Base-by-base conservation (phyloP, 192 early-diverging fungal species). In the Dispira parvispora region DNA sequence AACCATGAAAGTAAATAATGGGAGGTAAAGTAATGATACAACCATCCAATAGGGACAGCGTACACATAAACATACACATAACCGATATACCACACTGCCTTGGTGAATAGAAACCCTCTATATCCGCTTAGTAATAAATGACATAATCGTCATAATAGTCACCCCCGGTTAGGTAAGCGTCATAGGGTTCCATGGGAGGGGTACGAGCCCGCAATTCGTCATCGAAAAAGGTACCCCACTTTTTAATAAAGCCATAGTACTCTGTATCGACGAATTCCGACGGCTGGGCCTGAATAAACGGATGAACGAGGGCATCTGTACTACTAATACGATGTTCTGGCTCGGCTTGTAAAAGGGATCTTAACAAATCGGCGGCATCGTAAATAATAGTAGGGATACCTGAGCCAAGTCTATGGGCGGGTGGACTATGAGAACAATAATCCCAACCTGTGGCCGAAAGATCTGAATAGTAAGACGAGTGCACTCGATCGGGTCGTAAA, bases 281-380 rank as follows among this genome's bases (percentile, higher is more conserved):
- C 38, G 52, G 38, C 14, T 32, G 23, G 50, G 46, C 53, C 27
- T 66, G 58, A 56, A 88, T 60, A 25, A 85, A 81, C 46, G 84
- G 81, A 46, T 84, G 81, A 20, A 54, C 62, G 18, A 86, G 70
- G 20, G 79, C 72, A 54, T 79, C 71, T 9, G 64, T 66, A 0
- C 83, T 80, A 3, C 80, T 78, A 32, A 79, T 78, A 23, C 84
- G 80, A 12, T 72, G 67, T 20, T 63, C 69, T 0, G 78, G 75
- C 46, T 84, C 70, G 13, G 77, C 63, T 46, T 80, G 73, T 62
- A 88, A 67, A 62, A 82, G 71, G 63, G 70, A 70, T 43, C 65
- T 70, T 25, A 88, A 71, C 23, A 88, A 67, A 64, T 84, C 82
- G 0, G 80, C 83, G 0, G 81, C 87, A 49, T 82, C 75, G 18